Percentiles rank a stretch among this genome's conserved stretches.
Evolutionary conservation across 2,329 filamentous ascomycete species (phyloP).

Genomic region (Metarhizium rileyi): DNA sequence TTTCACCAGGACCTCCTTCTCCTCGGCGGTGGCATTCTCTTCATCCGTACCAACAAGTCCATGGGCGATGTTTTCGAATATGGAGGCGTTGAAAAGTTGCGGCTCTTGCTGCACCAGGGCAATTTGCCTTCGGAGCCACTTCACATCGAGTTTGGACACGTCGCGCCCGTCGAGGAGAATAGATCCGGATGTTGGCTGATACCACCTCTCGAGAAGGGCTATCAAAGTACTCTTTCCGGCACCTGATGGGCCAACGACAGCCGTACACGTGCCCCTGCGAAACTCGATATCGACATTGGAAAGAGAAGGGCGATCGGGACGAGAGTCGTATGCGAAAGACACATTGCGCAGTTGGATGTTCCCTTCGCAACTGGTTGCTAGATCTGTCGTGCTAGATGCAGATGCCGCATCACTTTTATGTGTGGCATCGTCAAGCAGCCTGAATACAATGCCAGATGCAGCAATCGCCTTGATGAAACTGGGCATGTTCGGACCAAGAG

Average conservation of each 20-base stretch:
- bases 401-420: too few species aligned
- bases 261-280: not conserved
- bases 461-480: not conserved
- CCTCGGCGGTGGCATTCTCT: conserved; percentile 26
- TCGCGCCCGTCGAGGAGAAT: conserved; percentile 10
- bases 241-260: not conserved
- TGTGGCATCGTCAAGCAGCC: not conserved
- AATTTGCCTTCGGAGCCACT: conserved; percentile 35
- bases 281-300: not conserved
- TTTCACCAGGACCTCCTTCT: conserved; percentile 30
- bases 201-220: conserved; percentile 2
- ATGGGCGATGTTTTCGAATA: conserved; percentile 35
- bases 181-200: conserved; percentile 3
- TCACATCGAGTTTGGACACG: conserved; percentile 16
- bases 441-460: not conserved
- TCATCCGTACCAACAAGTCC: conserved; percentile 30
- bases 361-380: not conserved
- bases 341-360: not conserved
- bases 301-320: not conserved
- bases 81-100: conserved; percentile 42
- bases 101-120: conserved; percentile 47
- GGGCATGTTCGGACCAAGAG: not conserved
- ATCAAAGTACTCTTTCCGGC: conserved; percentile 1
- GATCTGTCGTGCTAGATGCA: too few species aligned
- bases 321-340: not conserved